Base-by-base conservation (phyloP, 768 basidiomycete species). In the Russula sp. region DNA sequence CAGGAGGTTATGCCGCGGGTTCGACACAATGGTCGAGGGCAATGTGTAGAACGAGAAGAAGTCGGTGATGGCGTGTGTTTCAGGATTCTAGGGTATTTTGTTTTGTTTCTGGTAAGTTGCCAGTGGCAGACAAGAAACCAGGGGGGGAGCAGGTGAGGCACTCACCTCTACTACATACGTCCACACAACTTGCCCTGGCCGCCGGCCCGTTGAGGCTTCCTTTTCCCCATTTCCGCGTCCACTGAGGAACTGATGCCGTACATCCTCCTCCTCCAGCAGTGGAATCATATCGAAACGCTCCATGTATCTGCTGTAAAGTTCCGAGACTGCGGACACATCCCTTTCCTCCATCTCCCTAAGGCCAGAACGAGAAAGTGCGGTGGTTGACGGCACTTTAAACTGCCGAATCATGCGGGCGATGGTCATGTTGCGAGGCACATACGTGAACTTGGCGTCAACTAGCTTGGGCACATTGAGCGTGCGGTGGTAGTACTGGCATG, bases 41-140 rank as follows among this genome's bases (percentile, higher is more conserved):
- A 99, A 83, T 14, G 90, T 90, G 73, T 97, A 99, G 78, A 98
- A 96, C 9, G 96, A 95, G 75, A 98, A 88, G 70, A 95, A 90
- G 75, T 99, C 97, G 2, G 96, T 98, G 68, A 99, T 87, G 64
- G 81, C 80, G 61, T 88, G 83, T 3, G 88, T 88, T 60, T 82
- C 74, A 2, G 90, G 88, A 73, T 98, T 82, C 95, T 98, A 64
- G 25, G 42, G n/a, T 38, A 35, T 49, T 32, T 32, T 11, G 25
- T n/a, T 55, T 39, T 29, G 25, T 29, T 29, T 29, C 25, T 2
- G 25, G 56, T 56, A 45, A 65, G 51, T 34, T 51, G 13, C n/a
- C 29, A 3, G 36, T 20, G 13, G 18, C 39, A 14, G 57, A 50
- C 32, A 39, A 41, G 18, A 41, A 32, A 48, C 25, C 25, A 29